Evolutionary conservation across 1,284 basidiomycete species (phyloP).

Genomic region (Ganoderma boninense): DNA sequence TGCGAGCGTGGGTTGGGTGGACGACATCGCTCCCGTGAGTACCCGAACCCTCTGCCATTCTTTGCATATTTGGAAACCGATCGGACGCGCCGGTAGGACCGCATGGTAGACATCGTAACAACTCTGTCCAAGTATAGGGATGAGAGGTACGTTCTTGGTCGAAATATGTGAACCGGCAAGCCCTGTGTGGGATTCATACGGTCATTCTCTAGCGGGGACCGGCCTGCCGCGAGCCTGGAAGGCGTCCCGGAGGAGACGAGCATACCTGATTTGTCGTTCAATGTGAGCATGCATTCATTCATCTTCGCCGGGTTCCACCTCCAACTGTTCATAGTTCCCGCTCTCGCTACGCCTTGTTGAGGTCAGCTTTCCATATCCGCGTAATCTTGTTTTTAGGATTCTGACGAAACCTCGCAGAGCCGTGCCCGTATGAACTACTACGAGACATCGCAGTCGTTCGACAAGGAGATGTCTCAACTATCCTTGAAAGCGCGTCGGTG

Average conservation of each 20-base stretch:
- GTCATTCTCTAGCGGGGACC: constrained; percentile 60
- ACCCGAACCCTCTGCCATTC: constrained; percentile 15
- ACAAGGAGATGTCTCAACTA: constrained; percentile 83
- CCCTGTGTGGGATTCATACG: constrained; percentile 22
- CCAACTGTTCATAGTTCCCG: constrained; percentile 48
- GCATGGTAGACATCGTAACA: constrained; percentile 62
- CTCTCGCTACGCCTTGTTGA: constrained; percentile 75
- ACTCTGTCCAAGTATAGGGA: constrained; percentile 71
- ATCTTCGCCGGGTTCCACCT: not conserved
- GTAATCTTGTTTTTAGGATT: not conserved
- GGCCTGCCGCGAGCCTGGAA: constrained; percentile 71
- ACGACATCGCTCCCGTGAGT: constrained; percentile 60
- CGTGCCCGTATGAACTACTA: constrained; percentile 68
- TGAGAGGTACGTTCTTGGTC: constrained; percentile 53
- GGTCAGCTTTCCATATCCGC: constrained; percentile 47
- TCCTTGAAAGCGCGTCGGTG: constrained; percentile 88
- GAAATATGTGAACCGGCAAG: constrained; percentile 1
- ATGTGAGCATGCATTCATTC: constrained; percentile 40
- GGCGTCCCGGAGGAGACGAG: constrained; percentile 69
- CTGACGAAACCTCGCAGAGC: constrained; percentile 47
- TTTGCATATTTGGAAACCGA: constrained; percentile 14
- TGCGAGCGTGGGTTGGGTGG: constrained; percentile 73
- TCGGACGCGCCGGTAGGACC: constrained; percentile 49
- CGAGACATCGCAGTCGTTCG: constrained; percentile 77
- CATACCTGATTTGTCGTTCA: constrained; percentile 64